Evolutionary conservation across 2,329 filamentous ascomycete species (phyloP), one percentile per base, ranked within the genome.

Genomic region (Sclerotiophoma versabilis): DNA sequence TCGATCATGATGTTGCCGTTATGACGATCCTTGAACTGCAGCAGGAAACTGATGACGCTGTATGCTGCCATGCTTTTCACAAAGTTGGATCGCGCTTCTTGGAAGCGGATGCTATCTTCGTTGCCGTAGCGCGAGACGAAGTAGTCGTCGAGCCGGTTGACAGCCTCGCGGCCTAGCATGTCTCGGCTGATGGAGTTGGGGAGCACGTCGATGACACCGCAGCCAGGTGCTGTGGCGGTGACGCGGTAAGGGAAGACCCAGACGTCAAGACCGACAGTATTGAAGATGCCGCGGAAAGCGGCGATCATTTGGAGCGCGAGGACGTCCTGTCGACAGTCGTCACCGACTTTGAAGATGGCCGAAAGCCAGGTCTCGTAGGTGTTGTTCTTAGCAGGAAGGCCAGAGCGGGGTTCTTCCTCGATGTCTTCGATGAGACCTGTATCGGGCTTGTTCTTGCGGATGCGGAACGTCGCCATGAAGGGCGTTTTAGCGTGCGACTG

Each of bases 1-100:
- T 99, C 93, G 60, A 99, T 88, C 96, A 99, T 99, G 80, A 99
- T 99, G 80, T 99, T 99, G 58, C 95, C 95, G 75, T 99, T 99
- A 79, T 99, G 95, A 3, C 95, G 88, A 74, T 99, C 95, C 77
- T 99, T 99, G 87, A 99, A 98, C 71, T 99, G 96, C 30, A 99
- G 81, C 12, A 99, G 82, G 79, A 96, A 99, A 0, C 92, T 96
- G 62, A 99, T 98, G 68, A 99, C 89, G 15, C 91, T 96, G 80
- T 99, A 99, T 11, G 95, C 96, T 0, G 96, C 95, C 95, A 99
- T 98, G 72, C 90, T 95, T 80, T 99, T 99, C 77, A 99, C 93
- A 73, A 99, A 99, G 77, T 98, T 98, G 78, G 86, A 93, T 59
- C 95, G 89, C 10, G 95, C 95, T 75, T 93, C 89, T 76, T 99